Evolutionary conservation across 2,329 filamentous ascomycete genomes (phyloP), one percentile per base, ranked within the genome.

Genomic region (Aureobasidium sp.): DNA sequence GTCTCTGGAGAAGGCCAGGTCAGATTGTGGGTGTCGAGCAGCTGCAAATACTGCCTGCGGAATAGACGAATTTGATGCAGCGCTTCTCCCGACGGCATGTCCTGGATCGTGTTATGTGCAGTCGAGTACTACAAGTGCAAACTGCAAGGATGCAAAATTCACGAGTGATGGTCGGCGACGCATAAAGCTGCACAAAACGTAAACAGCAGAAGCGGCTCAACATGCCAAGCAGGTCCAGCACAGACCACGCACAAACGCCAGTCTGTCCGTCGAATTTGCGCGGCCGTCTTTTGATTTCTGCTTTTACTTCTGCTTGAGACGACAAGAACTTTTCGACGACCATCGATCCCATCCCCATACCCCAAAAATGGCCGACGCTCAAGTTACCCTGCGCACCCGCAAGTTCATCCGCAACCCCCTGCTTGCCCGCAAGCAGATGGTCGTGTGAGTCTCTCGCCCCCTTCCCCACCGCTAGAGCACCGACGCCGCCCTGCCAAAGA

Each of bases 361-460:
- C 80, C 81, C 81, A 83, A 95, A 81, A 80, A 96, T 97, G 93
- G 89, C 92, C 82, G 89, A 92, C 82, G 76, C 76, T 68, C 78
- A 80, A 74, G 78, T 81, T 69, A 81, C 79, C 68, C 72, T 81
- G 76, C 78, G 94, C 84, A 99, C 94, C 82, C 93, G 94, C 90
- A 97, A 97, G 86, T 99, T 99, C 90, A 95, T 97, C 83, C 91
- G 92, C 85, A 99, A 99, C 88, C 90, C 94, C 80, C 91, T 99
- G 77, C 88, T 99, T 78, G 91, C 89, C 79, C 90, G 93, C 80
- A 96, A 96, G 87, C 93, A 97, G 88, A 96, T 97, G 91, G 93
- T 97, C 82, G 90, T 97, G 93, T 97, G 69, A 70, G 73, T 74
- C 63, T 50, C 9, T 54, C 67, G 52, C 39, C 52, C 31, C 53